Evolutionary conservation across 805 yeast genomes (phyloP).

Genomic region (Nakazawaea laoshanensis): DNA sequence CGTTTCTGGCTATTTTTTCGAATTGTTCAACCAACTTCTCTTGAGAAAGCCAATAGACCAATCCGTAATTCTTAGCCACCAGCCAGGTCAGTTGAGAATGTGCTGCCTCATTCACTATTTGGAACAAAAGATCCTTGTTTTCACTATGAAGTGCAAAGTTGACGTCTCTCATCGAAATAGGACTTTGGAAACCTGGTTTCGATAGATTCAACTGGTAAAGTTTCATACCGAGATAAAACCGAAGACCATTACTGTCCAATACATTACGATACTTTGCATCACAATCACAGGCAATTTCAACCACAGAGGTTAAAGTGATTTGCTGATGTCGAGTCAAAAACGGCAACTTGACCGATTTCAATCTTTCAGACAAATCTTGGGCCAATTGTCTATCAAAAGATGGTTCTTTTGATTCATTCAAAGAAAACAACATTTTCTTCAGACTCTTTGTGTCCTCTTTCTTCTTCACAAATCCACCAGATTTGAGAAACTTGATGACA

Average conservation of each 20-base stretch:
- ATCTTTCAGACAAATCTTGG: conserved; percentile 43
- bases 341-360: conserved; percentile 64
- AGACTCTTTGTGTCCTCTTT: neutral
- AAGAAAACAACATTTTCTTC: conserved; percentile 2
- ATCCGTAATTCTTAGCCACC: conserved; percentile 47
- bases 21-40: conserved; percentile 39
- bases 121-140: conserved; percentile 59
- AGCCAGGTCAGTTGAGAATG: conserved; percentile 49
- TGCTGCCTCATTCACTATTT: conserved; percentile 34
- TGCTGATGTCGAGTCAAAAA: conserved; percentile 88
- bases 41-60: conserved; percentile 62
- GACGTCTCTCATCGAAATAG: conserved; percentile 70
- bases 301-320: conserved; percentile 63
- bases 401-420: neutral
- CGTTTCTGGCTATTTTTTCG: conserved; percentile 67
- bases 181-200: conserved; percentile 15
- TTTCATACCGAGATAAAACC: conserved; percentile 65
- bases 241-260: conserved; percentile 57
- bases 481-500: neutral
- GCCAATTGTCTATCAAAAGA: conserved; percentile 24
- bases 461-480: conserved; percentile 1
- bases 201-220: conserved; percentile 41
- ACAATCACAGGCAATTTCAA: conserved; percentile 55
- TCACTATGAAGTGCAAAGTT: conserved; percentile 84
- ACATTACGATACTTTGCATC: conserved; percentile 31